phyloP scores from a whole-genome alignment of 1,284 basidiomycete genomes.

The Ganoderma resinaceum region DNA sequence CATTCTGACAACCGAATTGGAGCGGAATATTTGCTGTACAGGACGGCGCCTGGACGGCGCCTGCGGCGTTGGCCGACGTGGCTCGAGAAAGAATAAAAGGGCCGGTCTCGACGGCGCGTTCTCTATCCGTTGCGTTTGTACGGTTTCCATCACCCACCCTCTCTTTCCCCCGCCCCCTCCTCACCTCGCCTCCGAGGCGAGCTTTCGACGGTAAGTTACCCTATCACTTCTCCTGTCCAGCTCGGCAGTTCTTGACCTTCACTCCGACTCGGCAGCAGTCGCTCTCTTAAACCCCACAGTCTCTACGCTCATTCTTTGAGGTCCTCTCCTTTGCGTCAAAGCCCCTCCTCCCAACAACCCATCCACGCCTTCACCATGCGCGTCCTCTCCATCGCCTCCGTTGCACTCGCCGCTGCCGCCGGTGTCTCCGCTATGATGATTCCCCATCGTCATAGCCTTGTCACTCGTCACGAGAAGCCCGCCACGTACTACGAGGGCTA shows the following conservation, averaged over 20 bases:
- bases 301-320: conserved; percentile 32
- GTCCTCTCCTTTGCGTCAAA: conserved; percentile 39
- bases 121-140: conserved; percentile 34
- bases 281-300: conserved; percentile 38
- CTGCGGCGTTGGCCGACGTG: conserved; percentile 22
- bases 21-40: conserved; percentile 4
- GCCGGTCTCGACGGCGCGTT: conserved; percentile 8
- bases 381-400: conserved; percentile 51
- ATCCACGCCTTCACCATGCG: conserved; percentile 48
- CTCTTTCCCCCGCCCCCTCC: conserved; percentile 25
- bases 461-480: conserved; percentile 44
- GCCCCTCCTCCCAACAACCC: conserved; percentile 27
- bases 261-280: conserved; percentile 31
- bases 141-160: conserved; percentile 35
- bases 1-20: background rate
- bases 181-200: conserved; percentile 36
- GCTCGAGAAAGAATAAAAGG: conserved; percentile 23
- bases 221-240: conserved; percentile 13
- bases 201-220: conserved; percentile 39
- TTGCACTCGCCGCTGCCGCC: conserved; percentile 55
- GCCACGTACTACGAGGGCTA: conserved; percentile 48
- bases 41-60: conserved; percentile 17
- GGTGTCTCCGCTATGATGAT: conserved; percentile 54
- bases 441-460: conserved; percentile 41
- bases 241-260: conserved; percentile 20